Evolutionary conservation across 306 rosid species (phyloP).

Genomic region (Quercus gilva): DNA sequence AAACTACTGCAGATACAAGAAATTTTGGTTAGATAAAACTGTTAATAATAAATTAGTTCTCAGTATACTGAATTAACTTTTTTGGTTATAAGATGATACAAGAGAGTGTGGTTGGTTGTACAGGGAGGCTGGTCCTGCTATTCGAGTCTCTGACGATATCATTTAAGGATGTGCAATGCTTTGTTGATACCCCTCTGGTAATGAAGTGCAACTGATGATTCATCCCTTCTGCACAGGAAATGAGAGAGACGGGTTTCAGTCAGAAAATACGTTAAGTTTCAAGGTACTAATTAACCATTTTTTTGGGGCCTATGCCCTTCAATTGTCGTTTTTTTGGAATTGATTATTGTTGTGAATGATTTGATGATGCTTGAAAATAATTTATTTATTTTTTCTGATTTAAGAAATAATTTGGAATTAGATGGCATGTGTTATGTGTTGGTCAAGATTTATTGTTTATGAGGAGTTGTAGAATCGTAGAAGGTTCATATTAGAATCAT

Average conservation of each 20-base stretch:
- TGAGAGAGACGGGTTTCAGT: constrained; percentile 54
- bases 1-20: constrained; percentile 25
- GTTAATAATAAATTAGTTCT: background rate
- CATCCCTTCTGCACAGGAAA: constrained; percentile 51
- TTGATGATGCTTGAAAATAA: background rate
- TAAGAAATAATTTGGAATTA: background rate
- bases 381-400: background rate
- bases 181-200: constrained; percentile 55
- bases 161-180: constrained; percentile 57
- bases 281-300: background rate
- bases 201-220: constrained; percentile 6
- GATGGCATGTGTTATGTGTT: background rate
- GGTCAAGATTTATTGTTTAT: background rate
- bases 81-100: background rate
- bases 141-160: constrained; percentile 44
- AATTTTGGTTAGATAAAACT: constrained; percentile 35
- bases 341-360: background rate
- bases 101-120: constrained; percentile 19
- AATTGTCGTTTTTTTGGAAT: background rate
- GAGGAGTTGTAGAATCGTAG: background rate
- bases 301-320: background rate
- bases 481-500: background rate
- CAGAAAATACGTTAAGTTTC: constrained; percentile 34
- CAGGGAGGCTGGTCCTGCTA: constrained; percentile 50
- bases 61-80: background rate